phyloP scores from a whole-genome alignment of 108 stramenopile genomes.

The Pelagomonas calceolata region DNA sequence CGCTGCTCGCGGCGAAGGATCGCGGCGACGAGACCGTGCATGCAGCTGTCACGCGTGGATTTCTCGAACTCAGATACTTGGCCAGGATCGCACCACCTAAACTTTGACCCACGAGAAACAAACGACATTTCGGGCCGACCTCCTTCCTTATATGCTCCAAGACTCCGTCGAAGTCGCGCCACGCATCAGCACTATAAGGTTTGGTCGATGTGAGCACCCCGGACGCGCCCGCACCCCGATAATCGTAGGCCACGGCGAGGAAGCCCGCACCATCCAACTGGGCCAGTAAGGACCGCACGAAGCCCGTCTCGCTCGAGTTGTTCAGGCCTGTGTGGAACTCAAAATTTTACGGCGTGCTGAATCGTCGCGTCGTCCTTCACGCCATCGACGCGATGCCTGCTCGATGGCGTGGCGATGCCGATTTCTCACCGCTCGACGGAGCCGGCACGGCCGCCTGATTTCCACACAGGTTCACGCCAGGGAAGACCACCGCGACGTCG shows the following conservation, averaged over 20 bases:
- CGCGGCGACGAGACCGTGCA: background rate
- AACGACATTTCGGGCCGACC: background rate
- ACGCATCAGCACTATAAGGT: background rate
- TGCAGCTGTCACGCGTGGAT: background rate
- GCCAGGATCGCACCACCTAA: background rate
- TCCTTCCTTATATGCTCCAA: background rate
- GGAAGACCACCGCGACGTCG: background rate
- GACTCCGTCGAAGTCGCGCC: background rate
- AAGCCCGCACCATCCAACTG: background rate
- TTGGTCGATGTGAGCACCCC: background rate
- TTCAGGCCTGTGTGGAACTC: too few relatives aligned
- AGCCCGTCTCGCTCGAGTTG: background rate
- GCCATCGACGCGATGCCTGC: too few relatives aligned
- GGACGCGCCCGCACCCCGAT: background rate
- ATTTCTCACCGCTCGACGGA: too few relatives aligned
- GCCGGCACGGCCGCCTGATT: too few relatives aligned
- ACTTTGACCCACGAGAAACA: background rate
- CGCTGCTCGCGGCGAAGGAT: background rate
- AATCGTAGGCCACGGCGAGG: background rate
- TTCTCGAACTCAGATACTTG: too few relatives aligned
- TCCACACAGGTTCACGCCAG: background rate
- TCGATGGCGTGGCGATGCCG: too few relatives aligned
- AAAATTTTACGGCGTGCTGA: too few relatives aligned
- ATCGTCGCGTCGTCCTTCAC: too few relatives aligned
- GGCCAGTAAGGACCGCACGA: background rate